Percentiles rank a stretch among this genome's conserved stretches.
phyloP scores from a whole-genome alignment of 345 rosid genomes.

The Boechera divaricarpa region DNA sequence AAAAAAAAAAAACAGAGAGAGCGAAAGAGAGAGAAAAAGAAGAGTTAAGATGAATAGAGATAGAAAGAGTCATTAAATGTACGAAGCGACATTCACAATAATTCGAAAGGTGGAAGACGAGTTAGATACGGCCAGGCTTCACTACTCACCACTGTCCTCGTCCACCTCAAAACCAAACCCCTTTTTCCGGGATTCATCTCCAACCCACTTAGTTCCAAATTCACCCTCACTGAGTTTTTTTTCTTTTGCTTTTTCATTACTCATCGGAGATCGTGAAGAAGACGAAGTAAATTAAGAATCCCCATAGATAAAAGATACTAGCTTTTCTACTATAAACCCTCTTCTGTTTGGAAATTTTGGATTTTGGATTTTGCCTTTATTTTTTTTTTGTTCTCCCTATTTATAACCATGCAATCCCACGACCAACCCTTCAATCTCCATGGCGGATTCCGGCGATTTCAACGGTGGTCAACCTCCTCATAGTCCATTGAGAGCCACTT shows the following conservation, averaged over 20 bases:
- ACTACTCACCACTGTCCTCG: constrained; percentile 24
- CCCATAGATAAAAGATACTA: constrained; percentile 26
- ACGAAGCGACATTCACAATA: constrained; percentile 49
- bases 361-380: constrained; percentile 19
- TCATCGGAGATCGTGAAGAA: constrained; percentile 54
- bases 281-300: constrained; percentile 44
- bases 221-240: background rate
- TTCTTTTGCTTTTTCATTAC: background rate
- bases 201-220: constrained; percentile 34
- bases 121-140: constrained; percentile 52
- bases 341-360: constrained; percentile 54
- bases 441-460: constrained; percentile 61
- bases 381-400: background rate
- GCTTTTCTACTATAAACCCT: background rate
- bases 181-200: constrained; percentile 33
- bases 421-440: constrained; percentile 28
- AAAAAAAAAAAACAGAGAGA: background rate
- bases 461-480: constrained; percentile 34
- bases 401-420: constrained; percentile 44
- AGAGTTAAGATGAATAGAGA: constrained; percentile 30
- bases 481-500: constrained; percentile 33
- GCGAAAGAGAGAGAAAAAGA: background rate
- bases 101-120: constrained; percentile 54
- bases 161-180: constrained; percentile 35
- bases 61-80: constrained; percentile 39